These are phyloP conservation scores for Rhynchospora pubera DNA, from an alignment of 176 grass and related monocot genomes.

Conservation along the genomic window DNA sequence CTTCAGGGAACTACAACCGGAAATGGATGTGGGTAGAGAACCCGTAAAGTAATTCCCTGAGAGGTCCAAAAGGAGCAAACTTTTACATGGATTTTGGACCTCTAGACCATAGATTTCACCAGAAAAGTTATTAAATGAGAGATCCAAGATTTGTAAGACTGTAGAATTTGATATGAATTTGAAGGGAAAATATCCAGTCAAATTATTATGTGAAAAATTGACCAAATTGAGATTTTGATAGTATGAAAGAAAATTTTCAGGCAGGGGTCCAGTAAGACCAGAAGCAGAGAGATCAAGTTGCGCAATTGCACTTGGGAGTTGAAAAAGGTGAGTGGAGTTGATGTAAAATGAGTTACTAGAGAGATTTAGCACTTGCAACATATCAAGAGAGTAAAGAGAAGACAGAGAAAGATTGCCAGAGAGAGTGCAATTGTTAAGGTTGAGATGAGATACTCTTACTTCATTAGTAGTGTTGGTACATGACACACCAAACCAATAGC, in stretches of 20 bases:
- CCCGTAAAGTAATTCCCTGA: slow-evolving; percentile 52
- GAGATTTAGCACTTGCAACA: slow-evolving; percentile 52
- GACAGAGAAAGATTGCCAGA: slow-evolving; percentile 26
- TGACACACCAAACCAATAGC: slow-evolving; percentile 64
- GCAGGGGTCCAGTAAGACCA: slow-evolving; percentile 46
- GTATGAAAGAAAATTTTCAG: slow-evolving; percentile 33
- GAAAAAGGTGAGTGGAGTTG: slow-evolving; percentile 33
- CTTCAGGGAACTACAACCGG: slow-evolving; percentile 39
- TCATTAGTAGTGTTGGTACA: slow-evolving; percentile 32
- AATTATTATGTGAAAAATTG: slow-evolving; percentile 59
- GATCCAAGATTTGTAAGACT: slow-evolving; percentile 49
- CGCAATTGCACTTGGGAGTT: slow-evolving; percentile 32
- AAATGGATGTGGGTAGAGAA: slow-evolving; percentile 48
- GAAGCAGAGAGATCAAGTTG: slow-evolving; percentile 56
- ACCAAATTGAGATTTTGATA: slow-evolving; percentile 50
- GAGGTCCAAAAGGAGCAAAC: slow-evolving; percentile 45
- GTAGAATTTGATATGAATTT: slow-evolving; percentile 28
- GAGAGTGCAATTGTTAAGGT: slow-evolving; percentile 50
- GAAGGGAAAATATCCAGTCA: slow-evolving; percentile 44
- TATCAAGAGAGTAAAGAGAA: slow-evolving; percentile 33
- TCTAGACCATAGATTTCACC: slow-evolving; percentile 38
- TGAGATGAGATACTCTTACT: slow-evolving; percentile 43
- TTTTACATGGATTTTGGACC: slow-evolving; percentile 26
- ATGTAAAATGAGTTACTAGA: slow-evolving; percentile 48
- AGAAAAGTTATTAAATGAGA: slow-evolving; percentile 78